A percentile compares a stretch with the other conserved stretches of the same genome.
Conservation (phyloP, 2,329 filamentous ascomycete genomes). For the Ophiostoma ips region DNA sequence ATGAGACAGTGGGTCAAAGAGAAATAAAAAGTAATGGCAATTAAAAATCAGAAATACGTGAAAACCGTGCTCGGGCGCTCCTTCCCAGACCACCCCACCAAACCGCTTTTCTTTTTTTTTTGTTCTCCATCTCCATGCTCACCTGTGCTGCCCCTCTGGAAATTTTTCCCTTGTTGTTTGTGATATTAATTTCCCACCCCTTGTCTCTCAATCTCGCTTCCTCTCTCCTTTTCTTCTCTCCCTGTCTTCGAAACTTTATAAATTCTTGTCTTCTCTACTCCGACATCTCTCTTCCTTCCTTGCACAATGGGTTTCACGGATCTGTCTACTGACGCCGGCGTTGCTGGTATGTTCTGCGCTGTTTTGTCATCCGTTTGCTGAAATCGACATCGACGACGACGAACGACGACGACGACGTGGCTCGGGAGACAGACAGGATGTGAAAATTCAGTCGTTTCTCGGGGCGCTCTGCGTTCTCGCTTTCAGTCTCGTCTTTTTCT, state of each 20-base stretch:
- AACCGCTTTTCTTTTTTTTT: neutral
- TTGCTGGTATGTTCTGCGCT: conserved; percentile 15
- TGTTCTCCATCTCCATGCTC: conserved; percentile 8
- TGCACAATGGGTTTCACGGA: conserved; percentile 19
- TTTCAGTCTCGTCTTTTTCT: neutral
- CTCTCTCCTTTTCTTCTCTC: conserved; percentile 1
- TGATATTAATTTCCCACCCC: conserved; percentile 3
- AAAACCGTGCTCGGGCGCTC: neutral
- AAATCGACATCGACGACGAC: conserved; percentile 1
- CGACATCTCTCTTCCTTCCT: conserved; percentile 1
- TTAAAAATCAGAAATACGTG: neutral
- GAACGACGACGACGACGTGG: neutral
- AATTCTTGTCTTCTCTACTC: conserved; percentile 3
- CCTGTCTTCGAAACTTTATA: neutral
- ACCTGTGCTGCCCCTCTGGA: neutral
- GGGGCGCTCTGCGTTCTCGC: neutral
- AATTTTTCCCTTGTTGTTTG: conserved; percentile 1
- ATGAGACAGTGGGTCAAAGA: neutral
- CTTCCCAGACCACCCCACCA: conserved; percentile 1
- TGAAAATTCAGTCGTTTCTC: neutral
- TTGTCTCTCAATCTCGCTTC: neutral
- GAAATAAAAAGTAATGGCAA: neutral
- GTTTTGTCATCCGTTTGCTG: conserved; percentile 5
- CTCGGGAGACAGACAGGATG: neutral
- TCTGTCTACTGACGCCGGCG: conserved; percentile 18